These are phyloP conservation scores for Oryza meyeriana DNA, from an alignment of 176 grass and related monocot genomes.

Conservation along the genomic window DNA sequence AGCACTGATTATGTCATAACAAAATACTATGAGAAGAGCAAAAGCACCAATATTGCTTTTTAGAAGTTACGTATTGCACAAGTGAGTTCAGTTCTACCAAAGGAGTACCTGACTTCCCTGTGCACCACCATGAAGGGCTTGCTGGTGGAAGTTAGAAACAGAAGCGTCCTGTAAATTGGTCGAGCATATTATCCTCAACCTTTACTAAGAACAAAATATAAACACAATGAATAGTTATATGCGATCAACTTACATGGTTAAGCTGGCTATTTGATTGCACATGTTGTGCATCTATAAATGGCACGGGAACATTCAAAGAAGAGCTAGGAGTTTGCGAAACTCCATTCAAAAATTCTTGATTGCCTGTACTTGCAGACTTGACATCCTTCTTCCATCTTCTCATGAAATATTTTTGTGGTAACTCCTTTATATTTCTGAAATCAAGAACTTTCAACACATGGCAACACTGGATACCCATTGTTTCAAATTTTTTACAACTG, in stretches of 20 bases:
- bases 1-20: neutral
- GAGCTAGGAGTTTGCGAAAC: constrained; percentile 30
- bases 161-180: constrained; percentile 50
- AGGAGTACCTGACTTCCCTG: constrained; percentile 55
- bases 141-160: constrained; percentile 42
- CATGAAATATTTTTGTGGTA: constrained; percentile 75
- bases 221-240: neutral
- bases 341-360: constrained; percentile 36
- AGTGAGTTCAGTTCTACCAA: neutral
- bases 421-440: constrained; percentile 95
- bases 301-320: constrained; percentile 36
- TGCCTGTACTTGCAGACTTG: constrained; percentile 48
- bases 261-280: constrained; percentile 35
- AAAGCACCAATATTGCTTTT: neutral
- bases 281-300: constrained; percentile 47
- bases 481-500: constrained; percentile 93
- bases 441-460: constrained; percentile 90
- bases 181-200: neutral
- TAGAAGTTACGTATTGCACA: neutral
- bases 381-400: constrained; percentile 75
- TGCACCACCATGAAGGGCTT: constrained; percentile 40
- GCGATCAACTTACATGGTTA: constrained; percentile 46
- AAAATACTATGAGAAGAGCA: constrained; percentile 3
- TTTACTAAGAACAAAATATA: neutral
- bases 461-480: constrained; percentile 78